Conservation (phyloP, 177 flowering plant genomes). For the Vitis hybrid region DNA sequence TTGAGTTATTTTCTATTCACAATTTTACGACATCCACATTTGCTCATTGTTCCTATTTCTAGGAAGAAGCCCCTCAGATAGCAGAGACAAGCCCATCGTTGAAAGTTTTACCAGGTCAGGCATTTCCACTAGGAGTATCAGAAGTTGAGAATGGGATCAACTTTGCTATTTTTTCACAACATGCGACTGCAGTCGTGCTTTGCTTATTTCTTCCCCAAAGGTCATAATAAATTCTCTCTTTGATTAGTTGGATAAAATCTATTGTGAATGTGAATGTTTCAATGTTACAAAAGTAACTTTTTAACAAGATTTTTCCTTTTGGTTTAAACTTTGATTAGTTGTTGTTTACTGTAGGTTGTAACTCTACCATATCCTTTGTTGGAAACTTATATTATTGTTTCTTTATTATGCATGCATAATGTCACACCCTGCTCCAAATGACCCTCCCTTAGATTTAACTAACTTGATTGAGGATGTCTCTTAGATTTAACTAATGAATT, state of each 20-base stretch:
- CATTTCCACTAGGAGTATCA: slow-evolving; percentile 86
- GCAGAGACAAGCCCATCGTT: slow-evolving; percentile 28
- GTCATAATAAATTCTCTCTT: slow-evolving; percentile 29
- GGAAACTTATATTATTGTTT: no score
- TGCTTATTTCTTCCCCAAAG: slow-evolving; percentile 62
- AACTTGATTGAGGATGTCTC: no score
- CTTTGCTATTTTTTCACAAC: slow-evolving; percentile 87
- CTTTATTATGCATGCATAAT: no score
- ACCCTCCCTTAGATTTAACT: no score
- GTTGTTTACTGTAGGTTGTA: no score
- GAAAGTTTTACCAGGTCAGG: slow-evolving; percentile 67
- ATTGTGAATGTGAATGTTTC: background rate
- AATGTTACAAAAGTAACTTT: background rate
- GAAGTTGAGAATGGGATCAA: slow-evolving; percentile 78
- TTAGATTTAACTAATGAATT: no score
- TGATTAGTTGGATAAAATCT: background rate
- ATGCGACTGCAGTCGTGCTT: slow-evolving; percentile 83
- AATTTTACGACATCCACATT: background rate
- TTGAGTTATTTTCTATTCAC: no score
- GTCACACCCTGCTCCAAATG: no score
- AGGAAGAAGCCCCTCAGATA: slow-evolving; percentile 58
- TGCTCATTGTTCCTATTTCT: slow-evolving; percentile 10
- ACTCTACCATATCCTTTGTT: no score
- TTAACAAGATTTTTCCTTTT: background rate
- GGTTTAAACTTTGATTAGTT: no score